phyloP scores from a whole-genome alignment of 805 yeast species.

The Yarrowia sp. region DNA sequence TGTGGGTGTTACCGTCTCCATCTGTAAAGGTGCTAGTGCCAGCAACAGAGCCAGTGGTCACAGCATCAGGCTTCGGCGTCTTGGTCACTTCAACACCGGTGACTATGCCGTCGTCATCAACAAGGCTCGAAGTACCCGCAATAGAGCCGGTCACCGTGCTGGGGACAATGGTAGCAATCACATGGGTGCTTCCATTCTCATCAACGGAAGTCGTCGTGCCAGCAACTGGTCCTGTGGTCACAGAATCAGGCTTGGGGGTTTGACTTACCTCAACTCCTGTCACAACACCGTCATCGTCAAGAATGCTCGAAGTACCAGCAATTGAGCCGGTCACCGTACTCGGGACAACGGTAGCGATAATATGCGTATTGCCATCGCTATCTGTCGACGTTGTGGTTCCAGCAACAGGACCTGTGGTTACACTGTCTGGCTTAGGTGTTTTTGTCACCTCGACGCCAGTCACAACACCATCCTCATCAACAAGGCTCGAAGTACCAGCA shows the following conservation, averaged over 20 bases:
- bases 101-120: background rate
- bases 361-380: background rate
- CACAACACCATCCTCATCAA: background rate
- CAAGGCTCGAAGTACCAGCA: background rate
- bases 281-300: background rate
- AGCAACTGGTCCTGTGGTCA: background rate
- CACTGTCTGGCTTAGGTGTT: background rate
- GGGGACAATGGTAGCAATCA: background rate
- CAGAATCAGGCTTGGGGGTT: background rate
- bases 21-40: background rate
- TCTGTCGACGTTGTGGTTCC: background rate
- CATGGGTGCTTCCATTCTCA: background rate
- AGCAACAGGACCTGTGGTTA: background rate
- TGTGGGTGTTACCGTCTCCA: background rate
- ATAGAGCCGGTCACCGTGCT: background rate
- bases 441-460: background rate
- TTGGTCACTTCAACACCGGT: background rate
- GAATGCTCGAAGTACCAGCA: background rate
- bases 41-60: background rate
- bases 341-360: background rate
- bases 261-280: background rate
- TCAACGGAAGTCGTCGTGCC: background rate
- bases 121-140: background rate
- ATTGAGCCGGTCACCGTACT: background rate
- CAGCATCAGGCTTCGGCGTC: background rate